These are phyloP conservation scores for Lecanicillium sp. DNA, from an alignment of 2,329 filamentous ascomycete species.

Conservation along the genomic window DNA sequence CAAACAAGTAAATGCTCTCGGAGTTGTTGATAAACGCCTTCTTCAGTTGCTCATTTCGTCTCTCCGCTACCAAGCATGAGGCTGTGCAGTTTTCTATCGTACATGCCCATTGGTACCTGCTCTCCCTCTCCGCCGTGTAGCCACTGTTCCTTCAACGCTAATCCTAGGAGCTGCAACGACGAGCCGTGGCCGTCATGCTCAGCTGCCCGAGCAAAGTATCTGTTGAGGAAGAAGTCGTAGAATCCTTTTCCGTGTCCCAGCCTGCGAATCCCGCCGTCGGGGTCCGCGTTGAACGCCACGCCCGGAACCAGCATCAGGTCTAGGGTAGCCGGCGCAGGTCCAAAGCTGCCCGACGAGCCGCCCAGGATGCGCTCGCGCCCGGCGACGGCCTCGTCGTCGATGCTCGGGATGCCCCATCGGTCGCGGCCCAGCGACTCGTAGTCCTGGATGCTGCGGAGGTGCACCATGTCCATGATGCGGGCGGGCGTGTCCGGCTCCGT, in stretches of 20 bases:
- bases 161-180: slow-evolving; percentile 57
- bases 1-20: background rate
- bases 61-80: slow-evolving; percentile 66
- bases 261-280: slow-evolving; percentile 55
- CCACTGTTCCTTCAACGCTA: slow-evolving; percentile 83
- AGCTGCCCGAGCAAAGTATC: slow-evolving; percentile 51
- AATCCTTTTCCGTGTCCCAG: slow-evolving; percentile 94
- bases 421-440: slow-evolving; percentile 73
- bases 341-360: slow-evolving; percentile 38
- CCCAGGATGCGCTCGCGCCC: slow-evolving; percentile 69
- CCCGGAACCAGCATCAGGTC: slow-evolving; percentile 90
- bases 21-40: too few species aligned
- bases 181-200: slow-evolving; percentile 28
- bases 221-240: slow-evolving; percentile 87
- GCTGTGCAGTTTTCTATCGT: slow-evolving; percentile 77
- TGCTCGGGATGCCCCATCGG: slow-evolving; percentile 91
- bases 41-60: slow-evolving; percentile 42
- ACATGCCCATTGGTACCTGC: slow-evolving; percentile 65
- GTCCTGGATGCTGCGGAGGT: slow-evolving; percentile 65
- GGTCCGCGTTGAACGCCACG: slow-evolving; percentile 74
- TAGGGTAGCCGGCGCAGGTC: slow-evolving; percentile 44
- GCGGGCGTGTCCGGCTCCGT: slow-evolving; percentile 47
- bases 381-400: slow-evolving; percentile 58
- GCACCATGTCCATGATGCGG: slow-evolving; percentile 91
- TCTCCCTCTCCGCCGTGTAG: slow-evolving; percentile 52